A percentile compares a stretch with the other conserved stretches of the same genome.
phyloP scores from a whole-genome alignment of 75 land plant genomes.

The Gnetum montanum region DNA sequence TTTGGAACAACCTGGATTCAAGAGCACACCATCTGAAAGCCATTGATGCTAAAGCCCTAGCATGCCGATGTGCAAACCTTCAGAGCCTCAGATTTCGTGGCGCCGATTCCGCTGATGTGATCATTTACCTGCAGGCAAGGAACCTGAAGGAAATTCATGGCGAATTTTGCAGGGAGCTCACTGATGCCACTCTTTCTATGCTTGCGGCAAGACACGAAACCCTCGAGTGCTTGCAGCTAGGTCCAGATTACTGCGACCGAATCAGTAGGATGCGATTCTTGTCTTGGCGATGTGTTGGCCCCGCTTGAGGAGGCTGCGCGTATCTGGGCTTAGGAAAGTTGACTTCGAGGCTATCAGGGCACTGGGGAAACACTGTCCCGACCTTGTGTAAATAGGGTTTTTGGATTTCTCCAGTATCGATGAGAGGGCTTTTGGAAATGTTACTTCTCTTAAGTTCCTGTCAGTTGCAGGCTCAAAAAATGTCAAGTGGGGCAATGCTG shows the following conservation, averaged over 20 bases:
- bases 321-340: slow-evolving; percentile 73
- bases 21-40: slow-evolving; percentile 64
- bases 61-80: slow-evolving; percentile 58
- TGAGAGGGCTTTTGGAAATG: slow-evolving; percentile 41
- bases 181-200: slow-evolving; percentile 78
- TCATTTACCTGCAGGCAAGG: slow-evolving; percentile 55
- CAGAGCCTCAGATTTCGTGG: slow-evolving; percentile 76
- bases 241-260: slow-evolving; percentile 78
- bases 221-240: slow-evolving; percentile 82
- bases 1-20: slow-evolving; percentile 78
- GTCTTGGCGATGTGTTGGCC: slow-evolving; percentile 78
- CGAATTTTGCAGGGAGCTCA: slow-evolving; percentile 68
- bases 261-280: slow-evolving; percentile 73
- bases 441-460: slow-evolving; percentile 49
- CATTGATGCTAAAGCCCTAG: slow-evolving; percentile 40
- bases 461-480: slow-evolving; percentile 73
- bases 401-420: slow-evolving; percentile 62
- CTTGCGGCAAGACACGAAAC: slow-evolving; percentile 78
- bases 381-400: slow-evolving; percentile 60
- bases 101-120: slow-evolving; percentile 44
- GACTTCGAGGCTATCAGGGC: slow-evolving; percentile 55
- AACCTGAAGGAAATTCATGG: slow-evolving; percentile 59
- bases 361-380: slow-evolving; percentile 47
- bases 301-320: slow-evolving; percentile 34
- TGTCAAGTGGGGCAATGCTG: slow-evolving; percentile 59